phyloP scores from a whole-genome alignment of 345 rosid genomes.

The Reutealis trisperma region DNA sequence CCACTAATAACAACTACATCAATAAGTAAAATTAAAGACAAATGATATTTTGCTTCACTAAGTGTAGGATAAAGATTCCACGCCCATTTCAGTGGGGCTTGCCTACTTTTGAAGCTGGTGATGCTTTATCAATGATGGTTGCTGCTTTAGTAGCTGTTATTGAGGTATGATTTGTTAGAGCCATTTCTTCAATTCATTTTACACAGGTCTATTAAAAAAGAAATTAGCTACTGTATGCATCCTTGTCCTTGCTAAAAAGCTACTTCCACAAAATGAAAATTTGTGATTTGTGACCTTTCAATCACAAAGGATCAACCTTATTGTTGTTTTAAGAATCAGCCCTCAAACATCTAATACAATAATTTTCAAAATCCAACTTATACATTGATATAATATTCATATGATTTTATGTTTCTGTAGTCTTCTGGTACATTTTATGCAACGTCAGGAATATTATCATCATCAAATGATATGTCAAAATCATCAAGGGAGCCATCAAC shows the following conservation, averaged over 20 bases:
- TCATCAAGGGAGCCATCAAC: too few relatives aligned
- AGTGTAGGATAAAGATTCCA: slow-evolving; percentile 42
- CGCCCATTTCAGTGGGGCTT: slow-evolving; percentile 83
- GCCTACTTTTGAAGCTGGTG: slow-evolving; percentile 61
- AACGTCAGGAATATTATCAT: not conserved
- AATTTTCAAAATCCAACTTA: not conserved
- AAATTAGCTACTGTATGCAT: not conserved
- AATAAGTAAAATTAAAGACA: too few relatives aligned
- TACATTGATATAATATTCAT: too few relatives aligned
- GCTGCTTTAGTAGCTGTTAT: slow-evolving; percentile 66
- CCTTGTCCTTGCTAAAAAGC: not conserved
- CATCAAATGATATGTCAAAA: too few relatives aligned
- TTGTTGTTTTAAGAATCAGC: too few relatives aligned
- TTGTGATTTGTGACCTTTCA: too few relatives aligned
- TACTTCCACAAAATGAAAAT: too few relatives aligned
- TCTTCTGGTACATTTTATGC: slow-evolving; percentile 21
- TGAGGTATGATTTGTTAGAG: slow-evolving; percentile 49
- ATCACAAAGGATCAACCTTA: too few relatives aligned
- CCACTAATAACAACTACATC: too few relatives aligned
- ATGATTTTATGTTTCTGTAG: not conserved
- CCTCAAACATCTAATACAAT: not conserved
- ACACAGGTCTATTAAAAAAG: not conserved
- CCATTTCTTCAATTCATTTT: not conserved
- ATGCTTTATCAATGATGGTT: slow-evolving; percentile 65
- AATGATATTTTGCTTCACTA: too few relatives aligned